Conservation (phyloP, 2,329 filamentous ascomycete species). For the Cladophialophora exuberans region DNA sequence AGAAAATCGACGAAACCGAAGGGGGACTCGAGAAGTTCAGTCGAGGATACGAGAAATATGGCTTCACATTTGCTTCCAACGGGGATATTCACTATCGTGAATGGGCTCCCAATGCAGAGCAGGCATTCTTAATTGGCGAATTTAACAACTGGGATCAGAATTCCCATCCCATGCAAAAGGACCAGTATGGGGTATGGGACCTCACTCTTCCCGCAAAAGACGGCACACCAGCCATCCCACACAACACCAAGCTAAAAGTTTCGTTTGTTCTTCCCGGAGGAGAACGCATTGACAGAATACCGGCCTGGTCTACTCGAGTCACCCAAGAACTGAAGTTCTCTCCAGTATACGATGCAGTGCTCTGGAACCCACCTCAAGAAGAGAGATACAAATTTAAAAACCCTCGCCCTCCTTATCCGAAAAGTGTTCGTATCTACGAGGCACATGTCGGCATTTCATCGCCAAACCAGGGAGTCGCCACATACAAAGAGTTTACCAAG, state of each 20-base stretch:
- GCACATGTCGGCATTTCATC: conserved; percentile 98
- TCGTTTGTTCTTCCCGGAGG: conserved; percentile 79
- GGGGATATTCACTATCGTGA: conserved; percentile 90
- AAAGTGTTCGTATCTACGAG: conserved; percentile 90
- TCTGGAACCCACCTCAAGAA: conserved; percentile 87
- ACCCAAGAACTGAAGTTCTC: conserved; percentile 90
- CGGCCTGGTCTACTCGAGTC: conserved; percentile 96
- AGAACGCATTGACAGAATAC: conserved; percentile 82
- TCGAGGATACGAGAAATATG: conserved; percentile 81
- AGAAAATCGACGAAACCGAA: conserved; percentile 78
- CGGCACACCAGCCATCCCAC: conserved; percentile 77
- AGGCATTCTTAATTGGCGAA: conserved; percentile 87
- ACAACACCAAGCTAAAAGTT: conserved; percentile 97
- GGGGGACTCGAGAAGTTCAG: conserved; percentile 92
- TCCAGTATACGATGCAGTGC: conserved; percentile 89
- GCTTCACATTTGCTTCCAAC: conserved; percentile 78
- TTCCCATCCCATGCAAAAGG: conserved; percentile 84
- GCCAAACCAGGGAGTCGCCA: conserved; percentile 83
- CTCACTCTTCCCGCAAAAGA: conserved; percentile 73
- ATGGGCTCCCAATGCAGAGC: conserved; percentile 89
- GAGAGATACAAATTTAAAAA: conserved; percentile 87
- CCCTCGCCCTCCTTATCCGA: conserved; percentile 76
- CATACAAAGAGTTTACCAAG: conserved; percentile 95
- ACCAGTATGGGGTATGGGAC: conserved; percentile 84
- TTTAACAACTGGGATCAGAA: conserved; percentile 92